Conservation (phyloP, 2,329 filamentous ascomycete species). For the Knoxdaviesia capensis region DNA sequence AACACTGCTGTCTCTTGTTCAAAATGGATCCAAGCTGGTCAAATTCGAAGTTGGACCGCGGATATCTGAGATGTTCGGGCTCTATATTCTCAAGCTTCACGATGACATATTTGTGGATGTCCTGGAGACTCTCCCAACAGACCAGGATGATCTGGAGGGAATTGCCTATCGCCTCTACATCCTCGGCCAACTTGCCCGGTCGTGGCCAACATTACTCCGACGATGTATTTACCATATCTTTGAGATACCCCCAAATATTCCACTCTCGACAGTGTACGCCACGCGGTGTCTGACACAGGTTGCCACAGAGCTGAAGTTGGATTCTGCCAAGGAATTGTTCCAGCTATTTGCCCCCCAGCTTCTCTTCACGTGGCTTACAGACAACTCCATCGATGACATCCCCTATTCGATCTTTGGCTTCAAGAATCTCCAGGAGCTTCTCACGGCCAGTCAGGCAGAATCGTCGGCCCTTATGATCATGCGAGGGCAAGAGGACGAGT, state of each 20-base stretch:
- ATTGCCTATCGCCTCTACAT: slow-evolving; percentile 68
- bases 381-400: slow-evolving; percentile 45
- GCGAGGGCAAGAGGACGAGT: slow-evolving; percentile 48
- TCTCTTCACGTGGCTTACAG: slow-evolving; percentile 73
- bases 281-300: slow-evolving; percentile 49
- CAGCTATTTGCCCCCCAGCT: slow-evolving; percentile 72
- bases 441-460: slow-evolving; percentile 55
- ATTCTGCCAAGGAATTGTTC: slow-evolving; percentile 53
- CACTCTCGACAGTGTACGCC: slow-evolving; percentile 47
- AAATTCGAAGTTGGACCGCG: slow-evolving; percentile 56
- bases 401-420: slow-evolving; percentile 81
- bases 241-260: slow-evolving; percentile 62
- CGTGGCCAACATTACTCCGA: slow-evolving; percentile 71
- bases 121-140: slow-evolving; percentile 54
- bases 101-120: slow-evolving; percentile 73
- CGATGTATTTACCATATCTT: slow-evolving; percentile 88
- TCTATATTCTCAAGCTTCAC: slow-evolving; percentile 67
- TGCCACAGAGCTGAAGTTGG: slow-evolving; percentile 41
- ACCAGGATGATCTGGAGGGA: slow-evolving; percentile 54
- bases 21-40: slow-evolving; percentile 43
- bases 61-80: slow-evolving; percentile 55
- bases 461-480: slow-evolving; percentile 64
- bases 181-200: slow-evolving; percentile 55
- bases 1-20: slow-evolving; percentile 54
- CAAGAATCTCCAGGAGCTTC: slow-evolving; percentile 41